Percentiles rank a stretch among this genome's conserved stretches.
phyloP scores from a whole-genome alignment of 1,284 basidiomycete species.

The Thelephora terrestris region DNA sequence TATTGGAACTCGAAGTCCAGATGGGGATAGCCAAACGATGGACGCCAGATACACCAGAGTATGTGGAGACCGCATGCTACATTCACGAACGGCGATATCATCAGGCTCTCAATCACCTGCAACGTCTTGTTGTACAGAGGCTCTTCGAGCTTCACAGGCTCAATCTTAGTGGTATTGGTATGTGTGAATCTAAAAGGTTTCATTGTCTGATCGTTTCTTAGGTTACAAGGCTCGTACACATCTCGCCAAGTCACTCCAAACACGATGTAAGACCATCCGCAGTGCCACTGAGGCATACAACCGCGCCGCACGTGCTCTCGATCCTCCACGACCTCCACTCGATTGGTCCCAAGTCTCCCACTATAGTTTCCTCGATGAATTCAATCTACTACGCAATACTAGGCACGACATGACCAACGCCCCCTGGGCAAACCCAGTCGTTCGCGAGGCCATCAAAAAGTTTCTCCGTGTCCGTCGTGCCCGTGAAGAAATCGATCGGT shows the following conservation, averaged over 20 bases:
- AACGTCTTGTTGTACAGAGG: constrained; percentile 20
- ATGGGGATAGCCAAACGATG: constrained; percentile 15
- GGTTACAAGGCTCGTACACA: constrained; percentile 17
- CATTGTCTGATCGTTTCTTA: constrained; percentile 4
- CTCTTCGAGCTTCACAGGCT: constrained; percentile 24
- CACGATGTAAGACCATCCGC: constrained; percentile 17
- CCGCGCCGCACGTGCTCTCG: no score
- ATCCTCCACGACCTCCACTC: no score
- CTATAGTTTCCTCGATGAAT: constrained; percentile 26
- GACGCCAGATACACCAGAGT: constrained; percentile 11
- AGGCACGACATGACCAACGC: constrained; percentile 18
- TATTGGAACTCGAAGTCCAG: constrained; percentile 12
- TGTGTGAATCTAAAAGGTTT: not conserved
- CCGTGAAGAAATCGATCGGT: constrained; percentile 23
- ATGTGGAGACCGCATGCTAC: no score
- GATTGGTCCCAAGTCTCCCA: constrained; percentile 21
- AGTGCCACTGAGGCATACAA: no score
- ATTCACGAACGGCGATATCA: constrained; percentile 15
- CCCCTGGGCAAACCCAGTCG: no score
- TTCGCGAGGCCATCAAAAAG: no score
- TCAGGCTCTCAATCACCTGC: constrained; percentile 16
- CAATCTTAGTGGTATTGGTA: constrained; percentile 19
- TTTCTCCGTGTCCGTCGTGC: no score
- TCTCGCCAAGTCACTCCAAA: constrained; percentile 16
- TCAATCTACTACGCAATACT: constrained; percentile 24